Evolutionary conservation across 1,139 yeast species (phyloP).

Genomic region (Arxiozyma slooffiae): DNA sequence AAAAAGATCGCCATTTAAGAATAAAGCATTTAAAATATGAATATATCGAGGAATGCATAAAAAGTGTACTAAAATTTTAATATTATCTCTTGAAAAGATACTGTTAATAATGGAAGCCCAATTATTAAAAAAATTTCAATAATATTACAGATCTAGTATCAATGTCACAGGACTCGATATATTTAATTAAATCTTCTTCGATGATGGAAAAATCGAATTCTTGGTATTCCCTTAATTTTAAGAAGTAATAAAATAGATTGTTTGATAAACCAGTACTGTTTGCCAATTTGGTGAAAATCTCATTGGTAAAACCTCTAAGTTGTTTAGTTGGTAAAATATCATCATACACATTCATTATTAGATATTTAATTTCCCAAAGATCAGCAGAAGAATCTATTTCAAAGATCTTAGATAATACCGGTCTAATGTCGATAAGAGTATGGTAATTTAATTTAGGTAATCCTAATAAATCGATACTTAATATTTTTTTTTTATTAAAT

Average conservation of each 20-base stretch:
- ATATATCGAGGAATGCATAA: conserved; percentile 13
- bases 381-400: conserved; percentile 14
- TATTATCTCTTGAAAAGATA: conserved; percentile 24
- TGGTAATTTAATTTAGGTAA: conserved; percentile 16
- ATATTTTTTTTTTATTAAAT: conserved; percentile 5
- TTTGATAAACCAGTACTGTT: conserved; percentile 6
- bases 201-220: conserved; percentile 24
- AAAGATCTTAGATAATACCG: conserved; percentile 20
- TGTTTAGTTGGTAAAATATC: conserved; percentile 29
- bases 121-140: conserved; percentile 36
- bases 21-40: conserved; percentile 14
- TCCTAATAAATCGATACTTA: conserved; percentile 17
- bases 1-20: conserved; percentile 27
- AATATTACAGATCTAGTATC: conserved; percentile 17
- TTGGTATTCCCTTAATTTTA: conserved; percentile 42
- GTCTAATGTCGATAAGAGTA: conserved; percentile 21
- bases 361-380: conserved; percentile 41
- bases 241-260: conserved; percentile 34
- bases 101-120: conserved; percentile 46
- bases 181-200: conserved; percentile 28
- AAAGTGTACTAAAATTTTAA: conserved; percentile 11
- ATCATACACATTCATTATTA: conserved; percentile 42
- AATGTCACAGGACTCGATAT: conserved; percentile 11
- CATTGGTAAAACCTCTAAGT: conserved; percentile 6
- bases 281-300: background rate